Conservation (phyloP, 2,329 filamentous ascomycete species). For the Aureobasidium vineae region DNA sequence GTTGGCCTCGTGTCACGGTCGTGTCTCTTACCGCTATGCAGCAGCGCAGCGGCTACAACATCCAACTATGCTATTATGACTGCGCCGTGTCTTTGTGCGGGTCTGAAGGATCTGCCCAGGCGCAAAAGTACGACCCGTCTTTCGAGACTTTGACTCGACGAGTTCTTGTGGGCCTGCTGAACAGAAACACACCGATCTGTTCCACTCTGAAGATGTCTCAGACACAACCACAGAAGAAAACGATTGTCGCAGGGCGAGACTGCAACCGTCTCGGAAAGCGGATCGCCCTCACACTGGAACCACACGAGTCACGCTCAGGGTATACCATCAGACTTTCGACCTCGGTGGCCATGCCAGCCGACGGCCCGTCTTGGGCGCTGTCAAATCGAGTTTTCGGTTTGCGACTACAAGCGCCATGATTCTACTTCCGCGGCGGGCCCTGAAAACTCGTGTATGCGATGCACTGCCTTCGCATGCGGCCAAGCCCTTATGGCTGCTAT, state of each 20-base stretch:
- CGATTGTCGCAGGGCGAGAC: constrained; percentile 20
- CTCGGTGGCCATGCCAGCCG: neutral
- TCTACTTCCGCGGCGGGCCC: neutral
- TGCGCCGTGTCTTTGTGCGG: neutral
- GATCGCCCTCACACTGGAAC: constrained; percentile 8
- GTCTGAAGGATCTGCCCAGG: constrained; percentile 15
- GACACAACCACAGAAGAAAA: neutral
- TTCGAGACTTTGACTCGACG: neutral
- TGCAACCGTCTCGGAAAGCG: neutral
- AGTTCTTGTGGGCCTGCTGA: neutral
- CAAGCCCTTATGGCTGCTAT: neutral
- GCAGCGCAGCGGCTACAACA: neutral
- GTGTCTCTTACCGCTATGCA: constrained; percentile 9
- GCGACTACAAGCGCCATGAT: constrained; percentile 17
- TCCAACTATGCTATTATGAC: constrained; percentile 2
- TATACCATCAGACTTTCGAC: neutral
- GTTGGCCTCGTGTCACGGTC: constrained; percentile 11
- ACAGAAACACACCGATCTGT: neutral
- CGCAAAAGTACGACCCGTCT: neutral
- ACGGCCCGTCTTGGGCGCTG: constrained; percentile 8
- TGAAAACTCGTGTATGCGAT: constrained; percentile 6
- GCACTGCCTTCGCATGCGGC: neutral
- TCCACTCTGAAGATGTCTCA: constrained; percentile 20
- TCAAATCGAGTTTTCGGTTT: constrained; percentile 6
- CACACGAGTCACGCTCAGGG: constrained; percentile 8